Base-by-base conservation (phyloP, 2,329 filamentous ascomycete species). In the Paecilomyces variotii region DNA sequence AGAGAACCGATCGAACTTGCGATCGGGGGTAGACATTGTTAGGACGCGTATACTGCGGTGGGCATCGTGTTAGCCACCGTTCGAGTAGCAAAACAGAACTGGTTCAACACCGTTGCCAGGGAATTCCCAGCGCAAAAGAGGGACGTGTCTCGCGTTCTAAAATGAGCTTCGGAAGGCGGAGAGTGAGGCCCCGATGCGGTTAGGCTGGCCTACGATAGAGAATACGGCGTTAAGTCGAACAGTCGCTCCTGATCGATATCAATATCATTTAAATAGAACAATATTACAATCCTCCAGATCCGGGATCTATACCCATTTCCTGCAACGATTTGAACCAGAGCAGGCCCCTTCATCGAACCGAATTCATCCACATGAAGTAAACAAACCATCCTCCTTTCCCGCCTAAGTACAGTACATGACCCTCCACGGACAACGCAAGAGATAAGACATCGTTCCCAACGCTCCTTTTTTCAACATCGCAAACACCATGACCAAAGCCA, bases 401-500 rank as follows among this genome's bases (percentile, higher is more conserved):
- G 2, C 39, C 39, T 45, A 19, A 19, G 1, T 19, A 19, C 19
- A 19, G 19, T 19, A 45, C 39, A 45, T 45, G 39, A 14, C n/a
- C 39, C n/a, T 45, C 39, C n/a, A 6, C 39, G 19, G 39, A 24
- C 39, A 14, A 45, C 39, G 5, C 14, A 19, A 45, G 14, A 45
- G 39, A 45, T 45, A 45, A 19, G 39, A 45, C 39, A 24, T 14
- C 39, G 19, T 45, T 7, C 7, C 39, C 39, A 39, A 39, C 35
- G 19, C 39, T 45, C 39, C 1, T 45, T 45, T n/a, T 45, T 2
- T 25, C 50, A 39, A 54, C 56, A 35, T n/a, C 19, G 35, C 10
- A 19, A 26, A 10, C 59, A 65, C 45, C n/a, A 74, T 75, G 73
- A 65, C 71, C 19, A 76, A 74, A 63, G 66, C 72, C 30, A 65